phyloP scores from a whole-genome alignment of 371 early-diverging fungal species.

The Mortierella sp. region DNA sequence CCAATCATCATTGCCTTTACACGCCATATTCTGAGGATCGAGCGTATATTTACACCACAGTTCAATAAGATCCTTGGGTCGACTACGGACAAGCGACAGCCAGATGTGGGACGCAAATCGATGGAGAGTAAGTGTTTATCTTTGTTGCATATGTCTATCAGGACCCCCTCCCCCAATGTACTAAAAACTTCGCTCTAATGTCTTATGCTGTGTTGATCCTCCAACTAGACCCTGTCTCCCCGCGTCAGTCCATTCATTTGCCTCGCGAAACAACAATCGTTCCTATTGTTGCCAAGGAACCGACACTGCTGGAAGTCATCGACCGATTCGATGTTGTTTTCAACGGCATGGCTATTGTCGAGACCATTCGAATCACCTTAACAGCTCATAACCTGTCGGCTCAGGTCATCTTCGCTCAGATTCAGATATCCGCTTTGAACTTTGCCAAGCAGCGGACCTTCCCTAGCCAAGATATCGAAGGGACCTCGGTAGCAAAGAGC shows the following conservation, averaged over 20 bases:
- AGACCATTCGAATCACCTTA: constrained; percentile 46
- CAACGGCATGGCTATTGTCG: constrained; percentile 52
- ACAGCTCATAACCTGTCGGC: constrained; percentile 46
- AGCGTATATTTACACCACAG: constrained; percentile 74
- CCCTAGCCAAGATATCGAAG: constrained; percentile 39
- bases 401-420: constrained; percentile 46
- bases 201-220: neutral
- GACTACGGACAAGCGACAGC: constrained; percentile 38
- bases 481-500: constrained; percentile 40
- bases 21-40: constrained; percentile 76
- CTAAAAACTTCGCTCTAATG: neutral
- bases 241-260: constrained; percentile 44
- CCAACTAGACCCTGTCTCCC: constrained; percentile 36
- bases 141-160: no score
- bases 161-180: no score
- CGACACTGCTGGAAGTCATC: constrained; percentile 21
- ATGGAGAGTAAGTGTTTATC: constrained; percentile 28
- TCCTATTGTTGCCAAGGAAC: neutral
- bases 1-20: constrained; percentile 79
- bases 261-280: constrained; percentile 21
- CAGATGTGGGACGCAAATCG: constrained; percentile 23
- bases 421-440: constrained; percentile 48
- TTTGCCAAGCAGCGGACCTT: constrained; percentile 44
- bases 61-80: constrained; percentile 52
- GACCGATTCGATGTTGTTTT: constrained; percentile 49